Evolutionary conservation across 2,329 filamentous ascomycete species (phyloP).

Genomic region (Aspergillus pseudotamarii): DNA sequence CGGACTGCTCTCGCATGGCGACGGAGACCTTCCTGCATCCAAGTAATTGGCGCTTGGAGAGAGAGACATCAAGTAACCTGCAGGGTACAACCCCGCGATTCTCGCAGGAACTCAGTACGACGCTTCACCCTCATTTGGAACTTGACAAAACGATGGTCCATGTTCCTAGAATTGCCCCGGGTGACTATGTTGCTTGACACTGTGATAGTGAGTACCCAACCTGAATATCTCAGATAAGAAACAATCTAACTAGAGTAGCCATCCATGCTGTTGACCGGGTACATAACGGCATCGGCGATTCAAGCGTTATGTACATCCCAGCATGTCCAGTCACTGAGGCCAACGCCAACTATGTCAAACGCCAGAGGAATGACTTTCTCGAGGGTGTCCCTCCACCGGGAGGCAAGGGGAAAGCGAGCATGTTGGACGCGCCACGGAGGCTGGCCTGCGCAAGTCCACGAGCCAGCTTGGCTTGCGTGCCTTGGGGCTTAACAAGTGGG

Average conservation of each 20-base stretch:
- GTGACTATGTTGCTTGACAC: neutral
- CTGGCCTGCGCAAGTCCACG: neutral
- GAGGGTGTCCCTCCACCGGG: neutral
- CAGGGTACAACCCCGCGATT: neutral
- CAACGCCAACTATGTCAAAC: neutral
- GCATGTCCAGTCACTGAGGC: neutral
- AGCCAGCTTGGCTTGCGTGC: neutral
- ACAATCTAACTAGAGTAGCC: neutral
- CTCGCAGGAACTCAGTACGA: neutral
- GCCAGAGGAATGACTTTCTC: neutral
- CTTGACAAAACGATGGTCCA: neutral
- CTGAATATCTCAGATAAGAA: neutral
- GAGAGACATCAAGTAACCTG: neutral
- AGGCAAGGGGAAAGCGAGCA: neutral
- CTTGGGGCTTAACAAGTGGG: neutral
- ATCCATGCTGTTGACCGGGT: neutral
- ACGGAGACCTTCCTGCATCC: neutral
- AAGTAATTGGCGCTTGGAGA: neutral
- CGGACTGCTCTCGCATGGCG: neutral
- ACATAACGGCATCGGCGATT: neutral
- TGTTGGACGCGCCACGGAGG: neutral
- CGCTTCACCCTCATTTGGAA: neutral
- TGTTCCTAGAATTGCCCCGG: neutral
- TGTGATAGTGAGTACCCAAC: neutral
- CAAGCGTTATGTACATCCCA: neutral